These are phyloP conservation scores for Alternaria burnsii DNA, from an alignment of 2,329 filamentous ascomycete genomes.

Conservation along the genomic window DNA sequence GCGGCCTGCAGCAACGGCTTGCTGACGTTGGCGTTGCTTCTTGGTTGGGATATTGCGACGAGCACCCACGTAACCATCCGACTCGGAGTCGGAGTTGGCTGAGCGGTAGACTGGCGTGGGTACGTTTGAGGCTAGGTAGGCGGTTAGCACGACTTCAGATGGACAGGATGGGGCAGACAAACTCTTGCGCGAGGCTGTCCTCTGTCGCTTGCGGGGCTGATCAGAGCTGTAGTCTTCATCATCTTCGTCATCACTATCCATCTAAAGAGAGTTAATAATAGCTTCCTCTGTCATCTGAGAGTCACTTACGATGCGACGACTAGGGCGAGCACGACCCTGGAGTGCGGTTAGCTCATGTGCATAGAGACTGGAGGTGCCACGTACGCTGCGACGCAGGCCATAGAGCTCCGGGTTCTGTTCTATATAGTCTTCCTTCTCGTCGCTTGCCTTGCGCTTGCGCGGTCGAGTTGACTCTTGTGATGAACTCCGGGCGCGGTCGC, in stretches of 20 bases:
- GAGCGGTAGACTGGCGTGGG: slow-evolving; percentile 58
- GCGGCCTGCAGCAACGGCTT: slow-evolving; percentile 68
- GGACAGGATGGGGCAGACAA: slow-evolving; percentile 45
- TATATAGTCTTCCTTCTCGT: slow-evolving; percentile 84
- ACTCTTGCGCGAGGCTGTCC: slow-evolving; percentile 71
- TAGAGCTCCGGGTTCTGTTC: slow-evolving; percentile 93
- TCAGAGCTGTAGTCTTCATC: slow-evolving; percentile 72
- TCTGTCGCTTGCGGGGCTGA: slow-evolving; percentile 69
- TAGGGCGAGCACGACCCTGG: slow-evolving; percentile 68
- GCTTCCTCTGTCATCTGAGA: slow-evolving; percentile 17
- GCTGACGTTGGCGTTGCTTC: slow-evolving; percentile 76
- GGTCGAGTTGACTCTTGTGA: slow-evolving; percentile 74
- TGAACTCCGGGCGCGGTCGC: slow-evolving; percentile 67
- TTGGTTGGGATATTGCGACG: slow-evolving; percentile 73
- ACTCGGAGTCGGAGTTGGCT: slow-evolving; percentile 69
- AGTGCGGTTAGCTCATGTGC: slow-evolving; percentile 44
- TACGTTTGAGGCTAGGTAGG: slow-evolving; percentile 63
- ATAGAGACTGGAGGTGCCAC: slow-evolving; percentile 45
- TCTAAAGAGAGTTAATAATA: slow-evolving; percentile 50
- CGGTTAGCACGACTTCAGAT: slow-evolving; percentile 50
- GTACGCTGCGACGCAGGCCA: slow-evolving; percentile 89
- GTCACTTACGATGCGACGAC: slow-evolving; percentile 66
- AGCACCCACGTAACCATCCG: slow-evolving; percentile 78
- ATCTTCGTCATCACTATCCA: slow-evolving; percentile 70
- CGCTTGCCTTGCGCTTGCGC: slow-evolving; percentile 70